Evolutionary conservation across 768 basidiomycete genomes (phyloP).

Genomic region (Russula virescens): DNA sequence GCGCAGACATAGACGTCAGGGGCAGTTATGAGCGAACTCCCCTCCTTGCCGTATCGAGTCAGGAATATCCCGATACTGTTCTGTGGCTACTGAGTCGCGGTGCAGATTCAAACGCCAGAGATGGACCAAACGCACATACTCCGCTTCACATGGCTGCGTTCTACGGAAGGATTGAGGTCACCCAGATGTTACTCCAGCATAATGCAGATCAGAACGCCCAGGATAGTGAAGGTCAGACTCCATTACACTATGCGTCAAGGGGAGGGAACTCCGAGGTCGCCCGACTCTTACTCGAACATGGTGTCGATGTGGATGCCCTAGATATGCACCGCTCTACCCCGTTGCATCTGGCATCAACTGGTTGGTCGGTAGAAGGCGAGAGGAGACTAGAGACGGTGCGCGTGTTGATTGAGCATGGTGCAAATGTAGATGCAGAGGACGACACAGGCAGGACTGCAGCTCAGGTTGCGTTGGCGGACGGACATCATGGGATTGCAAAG

Average conservation of each 20-base stretch:
- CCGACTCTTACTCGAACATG: neutral
- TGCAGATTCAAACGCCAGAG: neutral
- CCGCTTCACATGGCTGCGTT: no score
- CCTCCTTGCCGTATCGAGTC: neutral
- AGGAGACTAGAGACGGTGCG: neutral
- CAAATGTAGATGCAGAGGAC: neutral
- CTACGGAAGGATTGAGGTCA: no score
- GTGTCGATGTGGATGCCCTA: neutral
- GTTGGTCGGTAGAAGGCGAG: no score
- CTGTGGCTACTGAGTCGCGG: neutral
- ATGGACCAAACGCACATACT: no score
- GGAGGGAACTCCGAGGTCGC: neutral
- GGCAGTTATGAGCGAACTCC: neutral
- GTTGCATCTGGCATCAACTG: neutral
- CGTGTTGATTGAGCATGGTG: neutral
- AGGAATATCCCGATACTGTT: neutral
- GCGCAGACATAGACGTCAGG: neutral
- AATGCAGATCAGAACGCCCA: neutral
- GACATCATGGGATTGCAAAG: no score
- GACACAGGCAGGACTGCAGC: neutral
- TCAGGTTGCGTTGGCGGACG: no score
- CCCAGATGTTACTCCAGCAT: neutral
- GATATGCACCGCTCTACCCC: neutral
- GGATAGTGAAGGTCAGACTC: neutral
- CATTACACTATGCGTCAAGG: neutral